Base-by-base conservation (phyloP, 768 basidiomycete species). In the Mrakia gelida region DNA sequence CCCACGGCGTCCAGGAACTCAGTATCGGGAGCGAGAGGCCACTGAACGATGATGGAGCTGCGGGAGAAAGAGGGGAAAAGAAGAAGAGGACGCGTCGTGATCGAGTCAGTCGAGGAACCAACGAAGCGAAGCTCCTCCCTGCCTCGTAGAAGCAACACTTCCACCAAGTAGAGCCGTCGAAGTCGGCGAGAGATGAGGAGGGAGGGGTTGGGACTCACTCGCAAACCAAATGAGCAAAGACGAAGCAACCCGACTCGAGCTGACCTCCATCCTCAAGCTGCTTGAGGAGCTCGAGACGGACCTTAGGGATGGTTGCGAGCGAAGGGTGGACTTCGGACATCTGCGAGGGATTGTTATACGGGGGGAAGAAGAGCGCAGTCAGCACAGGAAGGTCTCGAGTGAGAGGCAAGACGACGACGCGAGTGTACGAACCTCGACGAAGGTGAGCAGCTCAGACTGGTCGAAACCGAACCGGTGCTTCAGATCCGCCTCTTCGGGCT, bases 221-320 rank as follows among this genome's bases (percentile, higher is more conserved):
- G 67, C 67, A 41, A 38, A 70, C 34, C 34, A 70, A 23, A 41
- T 70, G 67, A 41, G 67, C 67, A 23, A 70, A 70, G 23, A 70
- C 41, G 23, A 70, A 70, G 67, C 34, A 41, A 23, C 67, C 34
- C 5, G 34, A 41, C 67, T 70, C 67, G 34, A 70, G 67, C 67
- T 70, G 67, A 26, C 38, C 38, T 41, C 67, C 67, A 38, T 70
- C 67, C 67, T 70, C 41, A 41, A 70, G 67, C 67, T 70, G 67
- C 41, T 70, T 34, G 38, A 41, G 34, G 13, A 70, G 67, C 26
- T 70, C 34, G 34, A 41, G 34, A 3, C 67, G 67, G 10, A 70
- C 67, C 21, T 34, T 70, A 10, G 67, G 67, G 67, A 70, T 70
- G 0, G 67, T 41, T 4, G 67, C 1, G 38, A 70, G 67, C 1